These are phyloP conservation scores for Trichopus zeylanicus DNA, from an alignment of 116 monocot genomes.

Conservation along the genomic window DNA sequence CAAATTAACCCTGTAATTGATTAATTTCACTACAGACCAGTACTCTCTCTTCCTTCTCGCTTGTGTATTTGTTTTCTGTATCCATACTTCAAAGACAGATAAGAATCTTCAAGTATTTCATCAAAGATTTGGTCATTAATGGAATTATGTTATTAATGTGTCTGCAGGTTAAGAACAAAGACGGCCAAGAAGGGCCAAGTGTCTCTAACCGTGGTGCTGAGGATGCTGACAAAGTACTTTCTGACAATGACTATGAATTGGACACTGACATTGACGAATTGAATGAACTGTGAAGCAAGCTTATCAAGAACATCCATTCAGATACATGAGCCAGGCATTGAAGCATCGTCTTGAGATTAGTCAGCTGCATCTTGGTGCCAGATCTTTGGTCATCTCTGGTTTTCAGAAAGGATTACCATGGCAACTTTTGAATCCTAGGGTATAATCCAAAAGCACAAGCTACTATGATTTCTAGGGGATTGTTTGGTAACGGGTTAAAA, in stretches of 20 bases:
- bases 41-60: too few relatives aligned
- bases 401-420: background rate
- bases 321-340: constrained; percentile 35
- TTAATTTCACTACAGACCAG: too few relatives aligned
- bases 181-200: constrained; percentile 33
- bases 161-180: constrained; percentile 34
- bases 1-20: too few relatives aligned
- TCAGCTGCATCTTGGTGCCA: background rate
- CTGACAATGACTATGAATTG: constrained; percentile 70
- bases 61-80: too few relatives aligned
- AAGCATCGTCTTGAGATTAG: constrained; percentile 18
- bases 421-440: background rate
- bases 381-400: background rate
- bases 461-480: too few relatives aligned
- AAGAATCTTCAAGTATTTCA: too few relatives aligned
- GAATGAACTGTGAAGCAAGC: constrained; percentile 85
- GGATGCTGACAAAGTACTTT: constrained; percentile 33
- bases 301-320: constrained; percentile 60
- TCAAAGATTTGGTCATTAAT: too few relatives aligned
- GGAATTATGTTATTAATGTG: background rate
- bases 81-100: too few relatives aligned
- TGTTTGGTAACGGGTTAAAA: too few relatives aligned
- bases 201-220: constrained; percentile 26
- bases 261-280: constrained; percentile 83
- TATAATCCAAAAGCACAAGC: background rate